These are phyloP conservation scores for Fraxinus albicans DNA, from an alignment of 305 asterid species.

Conservation along the genomic window DNA sequence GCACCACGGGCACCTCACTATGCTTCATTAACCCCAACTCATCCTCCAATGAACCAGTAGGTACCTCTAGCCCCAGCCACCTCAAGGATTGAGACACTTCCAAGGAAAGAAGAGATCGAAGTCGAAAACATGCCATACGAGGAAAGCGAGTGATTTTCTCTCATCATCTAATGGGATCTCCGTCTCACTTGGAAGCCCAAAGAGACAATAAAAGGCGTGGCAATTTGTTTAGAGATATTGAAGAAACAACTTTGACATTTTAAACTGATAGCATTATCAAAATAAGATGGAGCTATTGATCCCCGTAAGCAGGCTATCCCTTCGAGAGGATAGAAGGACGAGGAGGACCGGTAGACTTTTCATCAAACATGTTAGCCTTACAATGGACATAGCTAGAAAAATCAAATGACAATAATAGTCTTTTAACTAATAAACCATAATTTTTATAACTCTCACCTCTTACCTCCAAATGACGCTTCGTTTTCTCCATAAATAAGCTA, in stretches of 20 bases:
- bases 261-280: not conserved
- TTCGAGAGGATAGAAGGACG: not conserved
- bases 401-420: not conserved
- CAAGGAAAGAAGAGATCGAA: not conserved
- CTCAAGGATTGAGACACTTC: not conserved
- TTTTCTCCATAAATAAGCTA: not conserved
- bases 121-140: not conserved
- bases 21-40: not conserved
- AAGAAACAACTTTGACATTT: not conserved
- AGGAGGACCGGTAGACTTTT: not conserved
- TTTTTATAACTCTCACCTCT: not conserved
- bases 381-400: not conserved
- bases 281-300: not conserved
- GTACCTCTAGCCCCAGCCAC: not conserved
- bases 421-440: not conserved
- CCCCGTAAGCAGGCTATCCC: not conserved
- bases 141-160: not conserved
- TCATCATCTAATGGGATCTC: not conserved
- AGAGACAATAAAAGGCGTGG: too few species aligned
- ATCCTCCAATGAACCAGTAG: not conserved
- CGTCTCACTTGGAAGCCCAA: too few species aligned
- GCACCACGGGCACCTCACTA: not conserved
- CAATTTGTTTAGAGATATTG: not conserved
- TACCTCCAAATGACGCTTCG: not conserved
- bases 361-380: not conserved